Conservation (phyloP, 805 yeast genomes). For the Cyberlindnera mississippiensis region DNA sequence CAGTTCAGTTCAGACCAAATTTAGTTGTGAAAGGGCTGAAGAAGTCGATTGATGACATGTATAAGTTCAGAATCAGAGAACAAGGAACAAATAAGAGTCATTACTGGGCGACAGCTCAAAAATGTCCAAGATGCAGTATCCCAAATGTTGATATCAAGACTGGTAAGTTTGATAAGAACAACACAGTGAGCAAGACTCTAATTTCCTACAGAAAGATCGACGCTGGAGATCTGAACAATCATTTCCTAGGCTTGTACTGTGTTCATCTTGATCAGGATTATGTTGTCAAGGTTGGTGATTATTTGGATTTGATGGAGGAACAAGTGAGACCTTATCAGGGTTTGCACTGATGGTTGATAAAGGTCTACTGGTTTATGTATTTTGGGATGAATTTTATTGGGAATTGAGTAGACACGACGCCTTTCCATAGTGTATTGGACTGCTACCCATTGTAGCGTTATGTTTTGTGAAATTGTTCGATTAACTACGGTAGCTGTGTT, state of each 20-base stretch:
- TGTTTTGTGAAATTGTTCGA: no score
- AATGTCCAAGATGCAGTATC: slow-evolving; percentile 22
- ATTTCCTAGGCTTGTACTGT: slow-evolving; percentile 20
- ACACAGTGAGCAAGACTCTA: slow-evolving; percentile 15
- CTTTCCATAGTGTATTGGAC: no score
- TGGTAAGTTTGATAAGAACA: slow-evolving; percentile 19
- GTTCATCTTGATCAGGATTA: slow-evolving; percentile 22
- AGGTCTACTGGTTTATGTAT: no score
- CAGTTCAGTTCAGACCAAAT: slow-evolving; percentile 23
- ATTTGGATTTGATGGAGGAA: slow-evolving; percentile 14
- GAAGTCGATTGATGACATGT: slow-evolving; percentile 16
- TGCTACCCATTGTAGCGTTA: no score
- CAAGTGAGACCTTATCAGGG: slow-evolving; percentile 1
- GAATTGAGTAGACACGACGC: no score
- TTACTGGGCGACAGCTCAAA: slow-evolving; percentile 17
- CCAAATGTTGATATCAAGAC: slow-evolving; percentile 19
- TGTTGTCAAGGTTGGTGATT: slow-evolving; percentile 18
- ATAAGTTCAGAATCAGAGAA: slow-evolving; percentile 7
- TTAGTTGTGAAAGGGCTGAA: slow-evolving; percentile 10
- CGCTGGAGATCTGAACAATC: slow-evolving; percentile 7
- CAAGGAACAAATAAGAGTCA: slow-evolving; percentile 1
- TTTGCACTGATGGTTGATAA: background rate
- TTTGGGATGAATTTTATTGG: no score
- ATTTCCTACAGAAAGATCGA: slow-evolving; percentile 18
- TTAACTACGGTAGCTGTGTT: no score